Evolutionary conservation across 331 rosid genomes (phyloP).

Genomic region (Rosa hybrid): DNA sequence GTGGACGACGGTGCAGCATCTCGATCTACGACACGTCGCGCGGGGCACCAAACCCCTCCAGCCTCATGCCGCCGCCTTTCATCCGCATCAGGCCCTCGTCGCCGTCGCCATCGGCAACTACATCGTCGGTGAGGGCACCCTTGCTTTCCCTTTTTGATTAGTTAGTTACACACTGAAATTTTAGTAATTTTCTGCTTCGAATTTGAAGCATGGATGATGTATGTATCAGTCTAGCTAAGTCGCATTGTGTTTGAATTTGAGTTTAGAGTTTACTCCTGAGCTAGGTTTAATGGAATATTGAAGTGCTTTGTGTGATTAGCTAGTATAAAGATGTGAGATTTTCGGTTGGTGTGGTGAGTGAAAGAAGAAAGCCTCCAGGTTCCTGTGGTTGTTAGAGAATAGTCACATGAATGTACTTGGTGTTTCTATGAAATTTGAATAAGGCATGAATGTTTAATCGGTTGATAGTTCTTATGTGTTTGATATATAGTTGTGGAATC

Average conservation of each 20-base stretch:
- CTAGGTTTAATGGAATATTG: neutral
- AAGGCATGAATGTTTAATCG: neutral
- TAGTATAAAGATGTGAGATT: neutral
- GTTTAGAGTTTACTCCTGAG: neutral
- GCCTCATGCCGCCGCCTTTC: slow-evolving; percentile 92
- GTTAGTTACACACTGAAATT: neutral
- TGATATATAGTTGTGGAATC: neutral
- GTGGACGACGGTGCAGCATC: slow-evolving; percentile 98
- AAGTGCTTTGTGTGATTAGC: neutral
- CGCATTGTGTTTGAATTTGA: neutral
- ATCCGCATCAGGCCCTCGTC: slow-evolving; percentile 87
- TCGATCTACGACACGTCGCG: slow-evolving; percentile 92
- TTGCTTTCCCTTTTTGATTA: neutral
- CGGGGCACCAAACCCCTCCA: slow-evolving; percentile 64
- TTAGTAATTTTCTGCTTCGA: neutral
- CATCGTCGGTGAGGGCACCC: slow-evolving; percentile 62
- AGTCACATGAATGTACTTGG: neutral
- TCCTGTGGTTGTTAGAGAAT: too few species aligned
- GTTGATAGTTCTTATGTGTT: neutral
- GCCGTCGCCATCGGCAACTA: slow-evolving; percentile 92
- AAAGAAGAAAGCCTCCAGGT: too few species aligned
- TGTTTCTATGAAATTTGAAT: neutral
- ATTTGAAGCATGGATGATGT: neutral
- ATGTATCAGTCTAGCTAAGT: neutral
- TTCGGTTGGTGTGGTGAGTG: too few species aligned